phyloP scores from a whole-genome alignment of 345 rosid genomes.

The Melaleuca alternifolia region DNA sequence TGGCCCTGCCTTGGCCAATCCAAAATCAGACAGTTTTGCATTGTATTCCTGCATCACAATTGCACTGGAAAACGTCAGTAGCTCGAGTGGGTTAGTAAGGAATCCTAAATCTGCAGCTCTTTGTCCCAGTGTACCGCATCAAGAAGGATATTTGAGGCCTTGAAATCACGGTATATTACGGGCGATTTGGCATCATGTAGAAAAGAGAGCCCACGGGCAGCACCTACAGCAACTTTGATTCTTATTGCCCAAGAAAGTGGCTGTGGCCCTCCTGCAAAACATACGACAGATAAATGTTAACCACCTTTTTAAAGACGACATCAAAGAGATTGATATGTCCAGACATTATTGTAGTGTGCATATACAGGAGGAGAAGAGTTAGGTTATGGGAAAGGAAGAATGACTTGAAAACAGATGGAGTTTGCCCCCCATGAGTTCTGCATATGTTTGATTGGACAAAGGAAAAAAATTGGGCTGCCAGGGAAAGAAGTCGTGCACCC shows the following conservation, averaged over 20 bases:
- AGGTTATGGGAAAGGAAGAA: not conserved
- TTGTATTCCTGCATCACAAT: conserved; percentile 63
- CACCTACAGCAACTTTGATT: conserved; percentile 78
- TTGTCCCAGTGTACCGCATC: conserved; percentile 47
- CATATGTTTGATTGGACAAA: not conserved
- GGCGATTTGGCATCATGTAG: conserved; percentile 87
- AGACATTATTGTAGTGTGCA: not conserved
- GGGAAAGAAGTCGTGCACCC: not conserved
- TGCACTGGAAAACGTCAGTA: not conserved
- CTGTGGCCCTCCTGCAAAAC: conserved; percentile 58
- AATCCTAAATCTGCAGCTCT: not conserved
- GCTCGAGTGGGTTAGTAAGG: not conserved
- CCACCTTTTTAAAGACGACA: not conserved
- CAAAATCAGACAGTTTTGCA: conserved; percentile 87
- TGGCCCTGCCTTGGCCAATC: conserved; percentile 97
- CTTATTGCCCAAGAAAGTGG: conserved; percentile 84
- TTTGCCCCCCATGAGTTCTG: not conserved
- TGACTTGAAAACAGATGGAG: not conserved
- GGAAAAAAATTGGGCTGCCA: not conserved
- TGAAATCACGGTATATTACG: conserved; percentile 88
- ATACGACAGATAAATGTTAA: not conserved
- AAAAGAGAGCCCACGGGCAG: conserved; percentile 88
- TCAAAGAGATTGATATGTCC: not conserved
- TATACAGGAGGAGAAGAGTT: not conserved
- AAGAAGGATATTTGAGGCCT: conserved; percentile 82